Evolutionary conservation across 1,284 basidiomycete genomes (phyloP).

Genomic region (Rhodofomes roseus): DNA sequence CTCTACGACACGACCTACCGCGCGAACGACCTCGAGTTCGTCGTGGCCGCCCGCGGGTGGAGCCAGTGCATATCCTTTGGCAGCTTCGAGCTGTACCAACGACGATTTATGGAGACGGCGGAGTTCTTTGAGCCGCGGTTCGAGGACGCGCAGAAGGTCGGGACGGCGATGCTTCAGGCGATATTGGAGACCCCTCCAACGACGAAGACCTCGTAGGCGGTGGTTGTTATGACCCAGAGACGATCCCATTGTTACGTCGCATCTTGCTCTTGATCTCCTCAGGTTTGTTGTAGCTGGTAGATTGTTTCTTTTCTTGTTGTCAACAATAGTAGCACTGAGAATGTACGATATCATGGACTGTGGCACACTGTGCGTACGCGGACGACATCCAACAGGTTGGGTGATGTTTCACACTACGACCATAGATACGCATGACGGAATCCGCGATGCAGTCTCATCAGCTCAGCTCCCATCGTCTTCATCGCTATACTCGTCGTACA

Average conservation of each 20-base stretch:
- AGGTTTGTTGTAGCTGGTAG: background rate
- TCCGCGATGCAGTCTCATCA: too few species aligned
- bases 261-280: background rate
- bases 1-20: constrained; percentile 81
- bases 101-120: constrained; percentile 80
- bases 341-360: background rate
- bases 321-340: background rate
- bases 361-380: too few species aligned
- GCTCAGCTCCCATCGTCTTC: too few species aligned
- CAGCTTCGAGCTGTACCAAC: constrained; percentile 85
- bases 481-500: background rate
- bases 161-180: constrained; percentile 89
- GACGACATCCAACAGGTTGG: too few species aligned
- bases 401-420: too few species aligned
- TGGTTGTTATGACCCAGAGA: background rate
- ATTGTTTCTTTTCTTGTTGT: background rate
- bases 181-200: constrained; percentile 55
- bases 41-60: constrained; percentile 95
- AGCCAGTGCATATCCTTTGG: constrained; percentile 93
- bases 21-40: constrained; percentile 91
- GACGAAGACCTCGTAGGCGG: background rate
- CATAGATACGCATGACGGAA: too few species aligned
- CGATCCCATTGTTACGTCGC: background rate
- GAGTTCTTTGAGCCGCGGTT: constrained; percentile 87
- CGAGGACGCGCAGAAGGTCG: constrained; percentile 80